Conservation (phyloP, 1,139 yeast genomes). For the Hanseniaspora gamundiae region DNA sequence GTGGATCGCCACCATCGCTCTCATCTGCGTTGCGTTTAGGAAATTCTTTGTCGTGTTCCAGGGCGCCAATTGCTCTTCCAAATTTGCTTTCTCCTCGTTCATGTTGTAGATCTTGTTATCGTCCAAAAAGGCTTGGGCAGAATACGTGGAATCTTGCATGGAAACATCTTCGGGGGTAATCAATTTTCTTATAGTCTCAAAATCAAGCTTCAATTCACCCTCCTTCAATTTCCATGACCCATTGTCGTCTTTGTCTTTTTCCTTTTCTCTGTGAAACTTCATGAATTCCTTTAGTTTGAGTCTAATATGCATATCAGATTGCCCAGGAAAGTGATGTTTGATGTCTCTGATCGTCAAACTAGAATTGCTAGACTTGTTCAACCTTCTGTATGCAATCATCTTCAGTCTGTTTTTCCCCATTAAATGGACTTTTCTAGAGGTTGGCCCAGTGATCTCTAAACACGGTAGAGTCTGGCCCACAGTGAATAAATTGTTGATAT, state of each 20-base stretch:
- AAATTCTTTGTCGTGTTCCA: constrained; percentile 91
- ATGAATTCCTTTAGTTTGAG: constrained; percentile 93
- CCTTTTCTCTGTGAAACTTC: constrained; percentile 76
- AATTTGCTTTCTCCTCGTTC: constrained; percentile 33
- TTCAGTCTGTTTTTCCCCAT: constrained; percentile 82
- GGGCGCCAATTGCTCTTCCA: constrained; percentile 82
- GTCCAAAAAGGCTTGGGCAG: constrained; percentile 74
- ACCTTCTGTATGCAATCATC: constrained; percentile 85
- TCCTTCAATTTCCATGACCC: constrained; percentile 90
- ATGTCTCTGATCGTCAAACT: constrained; percentile 81
- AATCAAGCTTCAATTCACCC: constrained; percentile 59
- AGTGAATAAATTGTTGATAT: constrained; percentile 60
- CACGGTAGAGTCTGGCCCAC: constrained; percentile 94
- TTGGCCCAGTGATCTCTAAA: constrained; percentile 94
- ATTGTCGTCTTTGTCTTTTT: constrained; percentile 39
- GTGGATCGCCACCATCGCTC: constrained; percentile 89
- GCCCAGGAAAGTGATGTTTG: constrained; percentile 89
- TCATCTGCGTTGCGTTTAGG: constrained; percentile 87
- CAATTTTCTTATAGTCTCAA: constrained; percentile 72
- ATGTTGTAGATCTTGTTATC: constrained; percentile 50
- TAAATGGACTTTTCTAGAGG: constrained; percentile 89
- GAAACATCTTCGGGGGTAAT: constrained; percentile 88
- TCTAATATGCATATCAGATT: constrained; percentile 93
- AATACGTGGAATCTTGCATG: constrained; percentile 83
- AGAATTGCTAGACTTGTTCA: constrained; percentile 64